phyloP scores from a whole-genome alignment of 495 filamentous ascomycete genomes.

The Neurospora sp. region DNA sequence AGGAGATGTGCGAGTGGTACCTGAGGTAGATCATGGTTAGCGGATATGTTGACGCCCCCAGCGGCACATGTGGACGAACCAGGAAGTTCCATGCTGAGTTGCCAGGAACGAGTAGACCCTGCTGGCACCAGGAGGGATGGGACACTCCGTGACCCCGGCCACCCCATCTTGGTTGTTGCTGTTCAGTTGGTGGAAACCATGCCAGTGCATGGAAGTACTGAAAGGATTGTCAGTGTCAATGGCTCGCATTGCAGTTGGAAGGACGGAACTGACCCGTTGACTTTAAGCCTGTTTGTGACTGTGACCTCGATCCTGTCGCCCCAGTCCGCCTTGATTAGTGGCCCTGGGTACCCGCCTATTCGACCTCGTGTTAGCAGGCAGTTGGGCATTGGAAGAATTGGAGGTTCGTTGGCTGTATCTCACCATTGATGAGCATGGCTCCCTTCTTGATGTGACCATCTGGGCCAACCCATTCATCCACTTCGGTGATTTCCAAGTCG shows the following conservation, averaged over 20 bases:
- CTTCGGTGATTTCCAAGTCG: slow-evolving; percentile 5
- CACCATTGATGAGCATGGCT: slow-evolving; percentile 25
- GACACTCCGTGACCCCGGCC: slow-evolving; percentile 30
- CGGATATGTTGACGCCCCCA: background rate
- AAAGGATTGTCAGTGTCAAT: background rate
- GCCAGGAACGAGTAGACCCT: slow-evolving; percentile 42
- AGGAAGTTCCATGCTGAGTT: slow-evolving; percentile 42
- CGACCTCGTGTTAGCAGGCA: background rate
- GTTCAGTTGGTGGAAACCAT: slow-evolving; percentile 19
- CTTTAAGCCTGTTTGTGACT: slow-evolving; percentile 14
- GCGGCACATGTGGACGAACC: slow-evolving; percentile 21
- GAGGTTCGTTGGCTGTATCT: slow-evolving; percentile 5
- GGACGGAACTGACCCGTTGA: slow-evolving; percentile 8
- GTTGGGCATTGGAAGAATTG: background rate
- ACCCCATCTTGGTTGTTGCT: slow-evolving; percentile 32
- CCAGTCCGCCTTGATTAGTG: slow-evolving; percentile 23
- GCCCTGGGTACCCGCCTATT: slow-evolving; percentile 7
- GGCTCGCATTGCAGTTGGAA: background rate
- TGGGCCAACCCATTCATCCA: slow-evolving; percentile 19
- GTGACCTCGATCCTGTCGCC: slow-evolving; percentile 17
- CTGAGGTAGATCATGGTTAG: slow-evolving; percentile 12
- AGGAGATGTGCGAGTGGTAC: slow-evolving; percentile 39
- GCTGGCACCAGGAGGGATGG: slow-evolving; percentile 28
- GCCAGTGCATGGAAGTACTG: slow-evolving; percentile 21
- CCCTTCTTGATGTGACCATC: slow-evolving; percentile 23